These are phyloP conservation scores for Rhodosporidiobolus sp. DNA, from an alignment of 768 basidiomycete species.

Conservation along the genomic window DNA sequence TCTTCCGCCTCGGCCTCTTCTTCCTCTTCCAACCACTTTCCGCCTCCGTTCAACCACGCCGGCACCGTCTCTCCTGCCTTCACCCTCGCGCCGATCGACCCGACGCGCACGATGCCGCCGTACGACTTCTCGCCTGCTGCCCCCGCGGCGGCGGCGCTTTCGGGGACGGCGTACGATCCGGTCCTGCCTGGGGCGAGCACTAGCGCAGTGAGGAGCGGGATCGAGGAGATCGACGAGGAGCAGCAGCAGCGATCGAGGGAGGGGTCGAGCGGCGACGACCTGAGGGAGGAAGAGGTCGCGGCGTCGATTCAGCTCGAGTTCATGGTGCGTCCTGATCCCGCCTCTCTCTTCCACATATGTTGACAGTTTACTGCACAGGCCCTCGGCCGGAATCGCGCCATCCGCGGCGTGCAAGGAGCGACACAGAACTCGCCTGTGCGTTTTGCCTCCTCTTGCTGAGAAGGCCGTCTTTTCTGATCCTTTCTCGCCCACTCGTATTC, in stretches of 20 bases:
- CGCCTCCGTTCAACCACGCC: background rate
- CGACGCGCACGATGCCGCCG: background rate
- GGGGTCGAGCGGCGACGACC: background rate
- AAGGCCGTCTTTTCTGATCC: background rate
- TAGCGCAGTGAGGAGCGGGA: background rate
- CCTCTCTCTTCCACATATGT: background rate
- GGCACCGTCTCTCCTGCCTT: background rate
- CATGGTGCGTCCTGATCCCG: background rate
- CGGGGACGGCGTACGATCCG: no score
- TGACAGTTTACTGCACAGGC: background rate
- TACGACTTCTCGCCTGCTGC: background rate
- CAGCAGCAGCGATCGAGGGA: background rate
- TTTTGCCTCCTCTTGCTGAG: background rate
- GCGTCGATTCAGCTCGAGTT: slow-evolving; percentile 12
- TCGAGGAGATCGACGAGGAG: background rate
- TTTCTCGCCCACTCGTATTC: background rate
- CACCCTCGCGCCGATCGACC: background rate
- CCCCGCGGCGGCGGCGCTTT: no score
- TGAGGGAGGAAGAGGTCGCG: slow-evolving; percentile 19
- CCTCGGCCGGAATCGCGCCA: background rate
- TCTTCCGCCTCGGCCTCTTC: background rate
- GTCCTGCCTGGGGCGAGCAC: no score
- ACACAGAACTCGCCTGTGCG: background rate
- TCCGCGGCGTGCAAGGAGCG: background rate
- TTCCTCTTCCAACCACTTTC: background rate